A percentile compares a stretch with the other conserved stretches of the same genome.
Evolutionary conservation across 768 basidiomycete genomes (phyloP).

Genomic region (Rubroboletus pulcherrimus): DNA sequence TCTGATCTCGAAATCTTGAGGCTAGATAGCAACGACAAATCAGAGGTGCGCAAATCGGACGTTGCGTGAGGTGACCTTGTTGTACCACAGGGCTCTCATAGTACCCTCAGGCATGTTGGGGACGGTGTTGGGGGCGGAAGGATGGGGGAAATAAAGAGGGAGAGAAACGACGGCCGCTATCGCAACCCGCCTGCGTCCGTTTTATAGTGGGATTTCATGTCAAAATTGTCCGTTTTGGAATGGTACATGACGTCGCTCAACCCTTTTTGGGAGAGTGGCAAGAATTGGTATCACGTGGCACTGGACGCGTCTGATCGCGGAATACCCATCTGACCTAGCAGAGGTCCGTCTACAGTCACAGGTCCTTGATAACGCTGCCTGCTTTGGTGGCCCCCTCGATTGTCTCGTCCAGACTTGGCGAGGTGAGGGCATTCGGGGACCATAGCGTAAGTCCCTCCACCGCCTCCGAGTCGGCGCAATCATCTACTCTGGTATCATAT

Average conservation of each 20-base stretch:
- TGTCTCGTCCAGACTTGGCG: constrained; percentile 57
- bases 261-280: constrained; percentile 1
- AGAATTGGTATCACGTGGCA: constrained; percentile 10
- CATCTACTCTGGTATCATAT: neutral
- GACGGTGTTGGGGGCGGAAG: neutral
- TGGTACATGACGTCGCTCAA: constrained; percentile 24
- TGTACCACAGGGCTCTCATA: constrained; percentile 78
- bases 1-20: constrained; percentile 62
- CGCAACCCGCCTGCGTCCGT: neutral
- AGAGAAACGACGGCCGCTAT: neutral
- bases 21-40: constrained; percentile 37
- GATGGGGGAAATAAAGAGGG: neutral
- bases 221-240: constrained; percentile 19
- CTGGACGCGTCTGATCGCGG: constrained; percentile 51
- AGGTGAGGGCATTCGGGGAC: constrained; percentile 53
- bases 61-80: constrained; percentile 40
- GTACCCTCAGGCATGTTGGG: constrained; percentile 50
- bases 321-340: constrained; percentile 90
- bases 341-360: constrained; percentile 91
- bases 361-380: constrained; percentile 60
- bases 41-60: constrained; percentile 2
- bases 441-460: constrained; percentile 44
- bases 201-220: constrained; percentile 21
- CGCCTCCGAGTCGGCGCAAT: neutral
- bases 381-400: constrained; percentile 57